Evolutionary conservation across 1,284 basidiomycete species (phyloP).

Genomic region (Phellopilus nigrolimitatus): DNA sequence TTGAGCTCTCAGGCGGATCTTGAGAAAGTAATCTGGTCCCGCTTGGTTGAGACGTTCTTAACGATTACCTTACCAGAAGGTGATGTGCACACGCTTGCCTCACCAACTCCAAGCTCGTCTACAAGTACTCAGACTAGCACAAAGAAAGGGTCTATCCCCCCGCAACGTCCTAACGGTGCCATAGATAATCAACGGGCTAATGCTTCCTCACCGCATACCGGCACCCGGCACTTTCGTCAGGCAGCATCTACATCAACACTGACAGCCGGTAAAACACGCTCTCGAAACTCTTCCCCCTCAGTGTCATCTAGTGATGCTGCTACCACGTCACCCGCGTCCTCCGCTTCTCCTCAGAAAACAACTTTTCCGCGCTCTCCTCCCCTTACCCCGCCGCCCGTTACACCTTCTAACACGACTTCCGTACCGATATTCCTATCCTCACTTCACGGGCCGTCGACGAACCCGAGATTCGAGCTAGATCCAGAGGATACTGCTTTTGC

Average conservation of each 20-base stretch:
- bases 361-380: slow-evolving; percentile 20
- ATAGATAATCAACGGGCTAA: neutral
- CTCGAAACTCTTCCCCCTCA: slow-evolving; percentile 2
- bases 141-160: neutral
- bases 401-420: slow-evolving; percentile 17
- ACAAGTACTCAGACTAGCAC: neutral
- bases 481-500: slow-evolving; percentile 41
- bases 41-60: slow-evolving; percentile 77
- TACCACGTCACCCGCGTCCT: neutral
- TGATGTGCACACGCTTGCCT: neutral
- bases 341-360: slow-evolving; percentile 8
- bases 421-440: slow-evolving; percentile 65
- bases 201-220: neutral
- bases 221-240: slow-evolving; percentile 1
- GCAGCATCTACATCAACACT: slow-evolving; percentile 6
- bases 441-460: slow-evolving; percentile 68
- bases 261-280: neutral
- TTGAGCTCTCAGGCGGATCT: slow-evolving; percentile 57
- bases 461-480: slow-evolving; percentile 66
- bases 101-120: neutral
- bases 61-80: slow-evolving; percentile 42
- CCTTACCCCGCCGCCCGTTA: slow-evolving; percentile 16
- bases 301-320: neutral
- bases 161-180: neutral
- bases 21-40: slow-evolving; percentile 64